Conservation (phyloP, 805 yeast genomes). For the Millerago galiae region DNA sequence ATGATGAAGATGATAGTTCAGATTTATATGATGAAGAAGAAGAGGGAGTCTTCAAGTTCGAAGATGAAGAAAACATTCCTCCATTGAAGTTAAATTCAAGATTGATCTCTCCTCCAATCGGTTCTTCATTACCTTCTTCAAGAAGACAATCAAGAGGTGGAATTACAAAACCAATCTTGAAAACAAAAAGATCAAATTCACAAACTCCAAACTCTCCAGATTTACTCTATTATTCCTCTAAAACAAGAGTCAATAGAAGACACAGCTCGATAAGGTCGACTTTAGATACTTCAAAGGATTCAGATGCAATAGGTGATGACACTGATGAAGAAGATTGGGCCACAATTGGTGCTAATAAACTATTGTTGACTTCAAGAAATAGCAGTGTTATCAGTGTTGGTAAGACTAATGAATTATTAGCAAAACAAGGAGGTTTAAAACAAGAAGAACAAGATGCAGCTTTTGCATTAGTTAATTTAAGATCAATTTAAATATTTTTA, state of each 20-base stretch:
- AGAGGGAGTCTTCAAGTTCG: constrained; percentile 26
- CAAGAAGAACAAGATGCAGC: constrained; percentile 50
- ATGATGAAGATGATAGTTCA: constrained; percentile 28
- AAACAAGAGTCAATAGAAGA: constrained; percentile 17
- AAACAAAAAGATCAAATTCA: constrained; percentile 28
- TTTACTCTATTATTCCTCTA: constrained; percentile 13
- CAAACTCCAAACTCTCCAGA: constrained; percentile 30
- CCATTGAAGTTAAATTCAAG: constrained; percentile 21
- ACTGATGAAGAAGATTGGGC: constrained; percentile 99
- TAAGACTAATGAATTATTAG: constrained; percentile 2
- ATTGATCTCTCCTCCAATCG: constrained; percentile 18
- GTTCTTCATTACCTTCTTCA: constrained; percentile 10
- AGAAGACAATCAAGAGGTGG: constrained; percentile 18
- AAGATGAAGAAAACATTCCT: constrained; percentile 29
- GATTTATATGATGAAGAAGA: constrained; percentile 28
- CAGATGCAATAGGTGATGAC: constrained; percentile 31
- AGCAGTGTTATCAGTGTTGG: constrained; percentile 6
- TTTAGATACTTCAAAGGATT: constrained; percentile 26
- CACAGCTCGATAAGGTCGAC: constrained; percentile 34
- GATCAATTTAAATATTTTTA: constrained; percentile 23
- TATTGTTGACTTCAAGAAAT: constrained; percentile 38
- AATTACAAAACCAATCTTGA: constrained; percentile 19
- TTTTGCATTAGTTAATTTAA: constrained; percentile 55
- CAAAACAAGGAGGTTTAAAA: constrained; percentile 3
- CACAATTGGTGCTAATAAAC: constrained; percentile 71